phyloP scores from a whole-genome alignment of 2,329 filamentous ascomycete species.

The Chaetomium olivaceum region DNA sequence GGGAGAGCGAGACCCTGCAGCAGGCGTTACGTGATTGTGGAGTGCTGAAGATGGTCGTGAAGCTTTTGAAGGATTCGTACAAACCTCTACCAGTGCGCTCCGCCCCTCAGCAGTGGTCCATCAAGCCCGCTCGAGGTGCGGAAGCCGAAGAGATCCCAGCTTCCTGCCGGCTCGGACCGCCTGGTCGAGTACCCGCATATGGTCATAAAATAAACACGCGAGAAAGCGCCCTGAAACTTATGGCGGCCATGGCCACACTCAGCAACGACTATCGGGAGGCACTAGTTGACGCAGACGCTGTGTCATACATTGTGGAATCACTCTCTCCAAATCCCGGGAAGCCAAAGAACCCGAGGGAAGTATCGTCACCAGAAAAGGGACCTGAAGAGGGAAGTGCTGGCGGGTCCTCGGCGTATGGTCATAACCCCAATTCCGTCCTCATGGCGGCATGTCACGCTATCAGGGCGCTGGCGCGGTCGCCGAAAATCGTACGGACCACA shows the following conservation, averaged over 20 bases:
- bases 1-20: slow-evolving; percentile 77
- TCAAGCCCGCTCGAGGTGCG: slow-evolving; percentile 31
- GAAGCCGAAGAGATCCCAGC: slow-evolving; percentile 29
- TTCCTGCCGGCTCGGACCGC: slow-evolving; percentile 56
- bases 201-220: slow-evolving; percentile 74
- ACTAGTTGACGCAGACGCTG: slow-evolving; percentile 77
- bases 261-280: slow-evolving; percentile 83
- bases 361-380: slow-evolving; percentile 39
- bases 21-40: slow-evolving; percentile 73
- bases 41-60: slow-evolving; percentile 49
- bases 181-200: slow-evolving; percentile 60
- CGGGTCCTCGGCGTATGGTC: slow-evolving; percentile 52
- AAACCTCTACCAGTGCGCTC: slow-evolving; percentile 43
- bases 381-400: slow-evolving; percentile 31
- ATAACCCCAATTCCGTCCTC: slow-evolving; percentile 74
- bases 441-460: slow-evolving; percentile 83
- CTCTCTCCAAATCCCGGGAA: slow-evolving; percentile 60
- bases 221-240: slow-evolving; percentile 72
- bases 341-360: slow-evolving; percentile 48
- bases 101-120: slow-evolving; percentile 43
- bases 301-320: slow-evolving; percentile 81
- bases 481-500: slow-evolving; percentile 79
- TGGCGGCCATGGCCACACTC: slow-evolving; percentile 78
- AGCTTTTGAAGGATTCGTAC: slow-evolving; percentile 54
- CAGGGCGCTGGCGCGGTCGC: slow-evolving; percentile 79